Base-by-base conservation (phyloP, 192 early-diverging fungal genomes). In the Coemansia sp. region DNA sequence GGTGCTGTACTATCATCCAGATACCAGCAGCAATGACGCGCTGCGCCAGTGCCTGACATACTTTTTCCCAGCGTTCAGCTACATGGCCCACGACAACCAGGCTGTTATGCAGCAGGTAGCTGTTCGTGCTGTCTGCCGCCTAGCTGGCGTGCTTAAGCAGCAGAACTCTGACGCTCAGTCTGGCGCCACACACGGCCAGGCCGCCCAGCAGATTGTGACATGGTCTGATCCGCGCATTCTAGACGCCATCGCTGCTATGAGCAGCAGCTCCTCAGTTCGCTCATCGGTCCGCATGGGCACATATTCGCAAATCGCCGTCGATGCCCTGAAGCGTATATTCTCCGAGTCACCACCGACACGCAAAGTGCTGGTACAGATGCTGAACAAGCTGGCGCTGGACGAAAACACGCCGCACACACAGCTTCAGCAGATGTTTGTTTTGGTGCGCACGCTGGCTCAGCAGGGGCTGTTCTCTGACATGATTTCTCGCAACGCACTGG, bases 41-140 rank as follows among this genome's bases (percentile, higher is more conserved):
- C 74, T 93, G 56, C 82, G 90, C 1, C 93, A 94, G 67, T 96
- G 93, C 62, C 82, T 96, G n/a, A 85, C 83, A 20, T 96, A 94
- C 68, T 96, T 96, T 57, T 85, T 96, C 57, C 93, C 91, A 7
- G 89, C 89, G 11, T 94, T 85, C 65, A 88, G 91, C 66, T 86
- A 91, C 61, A 92, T 93, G 25, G 83, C 87, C 6, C 62, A 79
- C 44, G 86, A 87, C 0, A 91, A 90, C 75, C 94, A 94, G 71
- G 69, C 58, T 10, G 57, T 85, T 44, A 66, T 96, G 64, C 81
- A 81, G 60, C 64, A 85, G 62, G 87, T 93, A 47, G 71, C 80
- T 10, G 65, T 82, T 21, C 26, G 54, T 22, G 37, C 72, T 9
- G 62, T 82, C 19, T 68, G 71, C 58, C 58, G 65, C 26, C 65